A percentile compares a stretch with the other conserved stretches of the same genome.
Evolutionary conservation across 441 rosid genomes (phyloP).

Genomic region (Brassica balearica): DNA sequence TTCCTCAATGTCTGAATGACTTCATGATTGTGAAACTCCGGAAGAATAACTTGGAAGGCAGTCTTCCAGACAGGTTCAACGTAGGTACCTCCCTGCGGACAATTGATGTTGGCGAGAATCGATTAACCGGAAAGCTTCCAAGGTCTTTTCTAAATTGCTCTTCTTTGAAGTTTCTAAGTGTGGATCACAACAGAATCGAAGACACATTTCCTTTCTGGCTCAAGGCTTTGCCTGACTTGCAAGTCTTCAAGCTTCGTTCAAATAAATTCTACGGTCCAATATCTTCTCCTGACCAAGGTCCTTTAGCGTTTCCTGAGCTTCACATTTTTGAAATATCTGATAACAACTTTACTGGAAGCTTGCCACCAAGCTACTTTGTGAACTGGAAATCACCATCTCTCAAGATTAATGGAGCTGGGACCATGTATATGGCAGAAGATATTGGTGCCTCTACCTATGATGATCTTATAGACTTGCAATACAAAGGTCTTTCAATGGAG

Average conservation of each 20-base stretch:
- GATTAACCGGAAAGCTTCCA: conserved; percentile 14
- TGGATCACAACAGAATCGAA: conserved; percentile 49
- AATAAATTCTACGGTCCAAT: conserved; percentile 53
- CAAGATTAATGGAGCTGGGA: conserved; percentile 4
- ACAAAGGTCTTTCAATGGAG: conserved; percentile 34
- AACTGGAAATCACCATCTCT: conserved; percentile 52
- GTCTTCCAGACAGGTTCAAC: neutral
- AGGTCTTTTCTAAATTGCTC: conserved; percentile 41
- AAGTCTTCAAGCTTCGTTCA: conserved; percentile 49
- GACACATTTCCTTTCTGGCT: conserved; percentile 63
- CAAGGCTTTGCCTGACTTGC: conserved; percentile 45
- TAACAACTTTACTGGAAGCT: conserved; percentile 18
- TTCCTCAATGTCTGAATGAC: neutral
- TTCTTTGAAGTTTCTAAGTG: conserved; percentile 40
- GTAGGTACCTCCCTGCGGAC: neutral
- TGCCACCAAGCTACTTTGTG: conserved; percentile 29
- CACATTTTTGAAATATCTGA: conserved; percentile 60
- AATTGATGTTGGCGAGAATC: neutral
- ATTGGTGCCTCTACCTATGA: neutral
- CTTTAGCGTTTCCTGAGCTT: conserved; percentile 49
- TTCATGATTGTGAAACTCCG: neutral
- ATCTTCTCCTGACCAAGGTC: conserved; percentile 18
- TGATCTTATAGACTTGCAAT: neutral
- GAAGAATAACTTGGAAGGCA: conserved; percentile 11
- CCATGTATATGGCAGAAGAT: neutral